These are phyloP conservation scores for Candolleomyces aberdarensis DNA, from an alignment of 768 basidiomycete species.

Conservation along the genomic window DNA sequence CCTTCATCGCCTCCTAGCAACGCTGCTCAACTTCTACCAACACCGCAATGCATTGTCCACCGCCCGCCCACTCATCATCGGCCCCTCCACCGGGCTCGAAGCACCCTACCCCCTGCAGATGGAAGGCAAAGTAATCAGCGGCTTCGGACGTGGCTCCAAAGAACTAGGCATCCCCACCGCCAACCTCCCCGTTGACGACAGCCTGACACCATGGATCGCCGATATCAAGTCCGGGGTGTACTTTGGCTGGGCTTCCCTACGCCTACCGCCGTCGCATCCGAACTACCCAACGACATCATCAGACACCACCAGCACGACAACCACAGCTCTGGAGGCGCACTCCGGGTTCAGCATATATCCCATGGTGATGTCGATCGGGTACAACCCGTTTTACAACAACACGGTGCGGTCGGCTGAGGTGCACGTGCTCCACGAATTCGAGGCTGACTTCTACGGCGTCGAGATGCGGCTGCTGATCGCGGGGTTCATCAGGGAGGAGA, in stretches of 20 bases:
- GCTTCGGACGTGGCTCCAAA: constrained; percentile 19
- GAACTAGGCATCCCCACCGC: constrained; percentile 19
- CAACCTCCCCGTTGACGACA: constrained; percentile 25
- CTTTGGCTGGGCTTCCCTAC: constrained; percentile 24
- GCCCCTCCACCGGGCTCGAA: constrained; percentile 13
- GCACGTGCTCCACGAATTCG: constrained; percentile 26
- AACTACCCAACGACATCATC: constrained; percentile 3
- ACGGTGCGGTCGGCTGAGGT: constrained; percentile 23
- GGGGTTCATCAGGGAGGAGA: constrained; percentile 20
- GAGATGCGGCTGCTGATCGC: constrained; percentile 23
- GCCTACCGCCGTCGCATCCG: constrained; percentile 17
- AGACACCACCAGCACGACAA: background rate
- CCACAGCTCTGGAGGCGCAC: background rate
- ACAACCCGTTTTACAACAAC: constrained; percentile 24
- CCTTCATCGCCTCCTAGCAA: no score
- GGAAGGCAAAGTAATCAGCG: constrained; percentile 20
- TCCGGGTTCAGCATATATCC: constrained; percentile 22
- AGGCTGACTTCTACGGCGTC: constrained; percentile 25
- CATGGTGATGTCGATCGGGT: constrained; percentile 30
- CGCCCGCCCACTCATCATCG: background rate
- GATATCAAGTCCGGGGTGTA: constrained; percentile 23
- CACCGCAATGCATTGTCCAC: no score
- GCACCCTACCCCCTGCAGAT: constrained; percentile 17
- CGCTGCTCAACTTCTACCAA: no score
- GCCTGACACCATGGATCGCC: constrained; percentile 21